Percentiles rank a stretch among this genome's conserved stretches.
phyloP scores from a whole-genome alignment of 2,329 filamentous ascomycete species.

The Trichoderma sp. region DNA sequence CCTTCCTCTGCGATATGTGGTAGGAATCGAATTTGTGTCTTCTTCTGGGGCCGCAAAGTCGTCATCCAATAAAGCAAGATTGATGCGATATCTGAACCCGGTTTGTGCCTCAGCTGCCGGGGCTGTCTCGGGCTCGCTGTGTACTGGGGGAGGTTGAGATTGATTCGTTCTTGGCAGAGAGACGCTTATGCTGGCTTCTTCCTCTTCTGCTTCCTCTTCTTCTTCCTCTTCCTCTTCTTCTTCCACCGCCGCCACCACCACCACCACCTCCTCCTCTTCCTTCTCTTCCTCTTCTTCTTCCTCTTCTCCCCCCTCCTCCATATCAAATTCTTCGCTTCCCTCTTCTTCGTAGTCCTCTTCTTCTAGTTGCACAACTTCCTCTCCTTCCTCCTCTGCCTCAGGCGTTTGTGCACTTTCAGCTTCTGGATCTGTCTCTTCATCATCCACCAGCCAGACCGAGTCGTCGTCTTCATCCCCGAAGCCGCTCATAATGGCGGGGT shows the following conservation, averaged over 20 bases:
- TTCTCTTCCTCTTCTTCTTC: background rate
- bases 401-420: background rate
- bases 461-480: conserved; percentile 42
- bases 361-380: background rate
- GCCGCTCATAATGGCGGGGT: conserved; percentile 38
- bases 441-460: conserved; percentile 39
- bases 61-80: conserved; percentile 34
- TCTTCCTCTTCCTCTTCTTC: background rate
- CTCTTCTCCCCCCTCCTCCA: background rate
- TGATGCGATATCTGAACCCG: conserved; percentile 28
- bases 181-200: background rate
- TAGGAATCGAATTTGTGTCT: background rate
- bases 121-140: background rate
- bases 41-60: conserved; percentile 27
- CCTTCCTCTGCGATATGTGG: background rate
- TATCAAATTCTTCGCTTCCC: background rate
- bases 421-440: conserved; percentile 35
- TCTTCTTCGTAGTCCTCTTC: background rate
- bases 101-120: conserved; percentile 25
- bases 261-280: background rate
- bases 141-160: background rate
- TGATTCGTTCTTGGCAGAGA: background rate
- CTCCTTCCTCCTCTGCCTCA: background rate
- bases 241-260: background rate
- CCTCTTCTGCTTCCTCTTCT: background rate